Evolutionary conservation across 73 alveolate genomes (phyloP).

Genomic region (Stentor coeruleus): DNA sequence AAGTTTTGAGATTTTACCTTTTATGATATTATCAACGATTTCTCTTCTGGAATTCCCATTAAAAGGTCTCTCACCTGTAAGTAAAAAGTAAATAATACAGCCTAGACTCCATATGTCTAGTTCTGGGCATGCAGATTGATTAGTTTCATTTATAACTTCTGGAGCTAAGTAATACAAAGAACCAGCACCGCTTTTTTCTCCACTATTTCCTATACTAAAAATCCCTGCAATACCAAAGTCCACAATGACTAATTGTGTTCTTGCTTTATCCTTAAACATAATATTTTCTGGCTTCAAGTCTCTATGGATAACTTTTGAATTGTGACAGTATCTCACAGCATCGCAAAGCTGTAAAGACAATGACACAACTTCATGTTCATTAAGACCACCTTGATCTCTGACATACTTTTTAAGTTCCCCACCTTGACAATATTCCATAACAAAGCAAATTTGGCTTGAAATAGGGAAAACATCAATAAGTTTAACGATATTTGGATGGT

Average conservation of each 20-base stretch:
- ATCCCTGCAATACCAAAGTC: conserved; percentile 3
- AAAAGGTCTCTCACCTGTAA: not conserved
- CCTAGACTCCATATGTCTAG: not conserved
- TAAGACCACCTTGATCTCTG: not conserved
- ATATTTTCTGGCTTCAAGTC: not conserved
- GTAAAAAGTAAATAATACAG: not conserved
- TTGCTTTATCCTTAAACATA: not conserved
- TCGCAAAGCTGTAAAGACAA: not conserved
- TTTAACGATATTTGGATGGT: not conserved
- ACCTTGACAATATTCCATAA: not conserved
- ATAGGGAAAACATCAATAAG: not conserved
- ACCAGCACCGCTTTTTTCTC: not conserved
- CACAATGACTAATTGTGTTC: not conserved
- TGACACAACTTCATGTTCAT: not conserved
- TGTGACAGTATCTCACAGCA: not conserved
- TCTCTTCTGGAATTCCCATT: not conserved
- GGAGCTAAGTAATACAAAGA: not conserved
- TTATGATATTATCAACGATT: not conserved
- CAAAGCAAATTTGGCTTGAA: not conserved
- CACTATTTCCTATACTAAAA: not conserved
- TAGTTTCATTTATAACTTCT: not conserved
- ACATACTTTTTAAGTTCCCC: not conserved
- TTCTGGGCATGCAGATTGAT: not conserved
- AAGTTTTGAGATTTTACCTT: not conserved
- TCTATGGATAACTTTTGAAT: not conserved